Conservation (phyloP, 352 stramenopile species). For the Poterioochromonas sp. region DNA sequence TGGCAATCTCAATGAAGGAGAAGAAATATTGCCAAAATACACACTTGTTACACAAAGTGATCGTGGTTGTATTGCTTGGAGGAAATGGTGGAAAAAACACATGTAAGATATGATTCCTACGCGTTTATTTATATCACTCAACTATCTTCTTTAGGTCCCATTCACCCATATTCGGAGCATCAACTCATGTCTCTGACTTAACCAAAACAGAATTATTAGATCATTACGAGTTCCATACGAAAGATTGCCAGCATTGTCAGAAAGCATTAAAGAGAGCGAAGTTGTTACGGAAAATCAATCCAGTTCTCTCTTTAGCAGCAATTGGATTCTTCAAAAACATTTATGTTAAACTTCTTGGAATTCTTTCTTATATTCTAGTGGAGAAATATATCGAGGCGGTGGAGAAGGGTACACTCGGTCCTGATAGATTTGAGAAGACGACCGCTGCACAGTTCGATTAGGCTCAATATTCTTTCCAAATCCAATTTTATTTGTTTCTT, state of each 20-base stretch:
- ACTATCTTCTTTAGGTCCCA: constrained; percentile 31
- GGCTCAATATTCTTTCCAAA: no score
- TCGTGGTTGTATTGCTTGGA: constrained; percentile 38
- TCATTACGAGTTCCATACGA: constrained; percentile 45
- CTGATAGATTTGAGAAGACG: no score
- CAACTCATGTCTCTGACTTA: background rate
- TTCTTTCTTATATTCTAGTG: background rate
- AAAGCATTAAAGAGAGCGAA: constrained; percentile 40
- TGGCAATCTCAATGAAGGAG: no score
- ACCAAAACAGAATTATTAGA: constrained; percentile 42
- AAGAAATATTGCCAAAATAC: constrained; percentile 1
- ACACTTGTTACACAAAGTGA: constrained; percentile 40
- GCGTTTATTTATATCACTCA: constrained; percentile 29
- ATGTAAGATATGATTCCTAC: constrained; percentile 38
- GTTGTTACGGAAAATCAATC: background rate
- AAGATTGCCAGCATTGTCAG: constrained; percentile 44
- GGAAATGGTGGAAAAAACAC: constrained; percentile 45
- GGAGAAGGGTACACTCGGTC: no score
- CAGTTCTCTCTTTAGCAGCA: background rate
- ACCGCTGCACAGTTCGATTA: no score
- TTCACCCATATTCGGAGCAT: constrained; percentile 25
- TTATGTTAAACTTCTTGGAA: background rate
- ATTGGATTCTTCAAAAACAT: constrained; percentile 12
- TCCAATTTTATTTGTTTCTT: no score
- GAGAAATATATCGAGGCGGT: background rate